These are phyloP conservation scores for Mollisia scopiformis DNA, from an alignment of 2,329 filamentous ascomycete genomes.

Conservation along the genomic window DNA sequence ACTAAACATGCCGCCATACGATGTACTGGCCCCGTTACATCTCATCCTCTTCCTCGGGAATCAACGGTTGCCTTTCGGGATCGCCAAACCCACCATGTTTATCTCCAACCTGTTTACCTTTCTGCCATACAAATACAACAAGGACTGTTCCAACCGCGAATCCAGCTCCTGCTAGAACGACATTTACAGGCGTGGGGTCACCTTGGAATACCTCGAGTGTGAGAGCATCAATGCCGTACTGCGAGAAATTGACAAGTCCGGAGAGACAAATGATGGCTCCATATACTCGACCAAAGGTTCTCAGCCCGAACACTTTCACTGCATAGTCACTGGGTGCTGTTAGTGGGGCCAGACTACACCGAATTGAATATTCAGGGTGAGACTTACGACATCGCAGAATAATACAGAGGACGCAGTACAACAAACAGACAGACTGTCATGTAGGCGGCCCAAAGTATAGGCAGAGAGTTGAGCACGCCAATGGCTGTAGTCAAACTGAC, in stretches of 20 bases:
- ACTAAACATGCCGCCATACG: too few relatives aligned
- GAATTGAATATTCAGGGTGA: too few relatives aligned
- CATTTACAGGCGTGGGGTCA: constrained; percentile 13
- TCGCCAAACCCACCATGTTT: not conserved
- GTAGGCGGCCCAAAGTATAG: constrained; percentile 10
- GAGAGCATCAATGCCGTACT: constrained; percentile 11
- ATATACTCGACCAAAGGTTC: constrained; percentile 14
- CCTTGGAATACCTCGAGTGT: constrained; percentile 12
- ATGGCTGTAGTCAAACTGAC: constrained; percentile 8
- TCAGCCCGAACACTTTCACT: constrained; percentile 15
- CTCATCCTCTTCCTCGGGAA: not conserved
- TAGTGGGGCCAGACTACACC: too few relatives aligned
- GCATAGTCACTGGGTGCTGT: constrained; percentile 5
- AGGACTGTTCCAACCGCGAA: constrained; percentile 9
- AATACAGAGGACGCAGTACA: constrained; percentile 10
- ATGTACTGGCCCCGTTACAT: too few relatives aligned
- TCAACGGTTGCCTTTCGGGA: constrained; percentile 11
- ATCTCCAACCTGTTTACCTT: constrained; percentile 1
- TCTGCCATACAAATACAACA: constrained; percentile 2
- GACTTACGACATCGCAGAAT: constrained; percentile 19
- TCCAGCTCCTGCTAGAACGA: constrained; percentile 3
- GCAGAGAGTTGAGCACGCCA: constrained; percentile 13
- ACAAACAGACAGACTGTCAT: constrained; percentile 11
- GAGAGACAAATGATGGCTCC: constrained; percentile 14
- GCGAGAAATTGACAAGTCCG: constrained; percentile 12